phyloP scores from a whole-genome alignment of 257 asterid genomes.

The Solanum okadae region DNA sequence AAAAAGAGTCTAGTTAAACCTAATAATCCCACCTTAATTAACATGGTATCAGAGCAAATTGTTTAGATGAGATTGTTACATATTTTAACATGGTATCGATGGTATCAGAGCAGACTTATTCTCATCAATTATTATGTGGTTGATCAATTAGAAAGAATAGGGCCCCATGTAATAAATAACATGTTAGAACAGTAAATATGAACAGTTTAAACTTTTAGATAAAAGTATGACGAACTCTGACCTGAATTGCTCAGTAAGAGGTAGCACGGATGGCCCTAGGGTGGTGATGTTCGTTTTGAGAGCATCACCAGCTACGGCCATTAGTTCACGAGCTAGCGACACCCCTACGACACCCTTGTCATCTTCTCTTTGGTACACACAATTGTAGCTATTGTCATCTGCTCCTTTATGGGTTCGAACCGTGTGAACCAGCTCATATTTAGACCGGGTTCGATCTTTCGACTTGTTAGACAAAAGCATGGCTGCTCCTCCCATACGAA shows the following conservation, averaged over 20 bases:
- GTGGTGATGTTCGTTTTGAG: conserved; percentile 32
- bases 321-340: conserved; percentile 33
- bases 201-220: background rate
- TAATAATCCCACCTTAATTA: background rate
- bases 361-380: conserved; percentile 39
- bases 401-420: conserved; percentile 46
- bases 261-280: conserved; percentile 34
- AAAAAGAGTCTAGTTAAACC: background rate
- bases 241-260: conserved; percentile 38
- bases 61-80: background rate
- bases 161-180: background rate
- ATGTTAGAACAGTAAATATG: background rate
- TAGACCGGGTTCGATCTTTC: conserved; percentile 19
- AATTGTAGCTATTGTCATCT: conserved; percentile 29
- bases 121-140: background rate
- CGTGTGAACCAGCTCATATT: conserved; percentile 42
- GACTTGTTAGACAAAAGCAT: conserved; percentile 39
- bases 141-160: background rate
- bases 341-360: conserved; percentile 29
- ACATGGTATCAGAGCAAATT: background rate
- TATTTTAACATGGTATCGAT: background rate
- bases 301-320: conserved; percentile 47
- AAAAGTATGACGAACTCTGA: background rate
- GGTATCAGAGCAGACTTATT: background rate
- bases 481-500: conserved; percentile 52